phyloP scores from a whole-genome alignment of 2,329 filamentous ascomycete species.

The Phyllachora maydis region DNA sequence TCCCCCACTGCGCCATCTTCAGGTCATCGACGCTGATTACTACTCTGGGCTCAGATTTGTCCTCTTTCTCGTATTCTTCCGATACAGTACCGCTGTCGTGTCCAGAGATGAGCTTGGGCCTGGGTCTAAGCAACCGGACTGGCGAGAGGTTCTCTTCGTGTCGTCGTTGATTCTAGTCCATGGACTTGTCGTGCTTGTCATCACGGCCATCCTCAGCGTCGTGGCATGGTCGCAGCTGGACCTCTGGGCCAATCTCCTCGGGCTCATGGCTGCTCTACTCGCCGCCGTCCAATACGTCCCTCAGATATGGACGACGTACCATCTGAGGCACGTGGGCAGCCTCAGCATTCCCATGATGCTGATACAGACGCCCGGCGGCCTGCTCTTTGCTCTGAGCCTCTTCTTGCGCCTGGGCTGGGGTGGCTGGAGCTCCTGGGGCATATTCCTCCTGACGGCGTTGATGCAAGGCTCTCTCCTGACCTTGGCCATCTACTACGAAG shows the following conservation, averaged over 20 bases:
- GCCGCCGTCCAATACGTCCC: slow-evolving; percentile 84
- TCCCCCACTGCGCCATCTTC: not conserved
- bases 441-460: slow-evolving; percentile 68
- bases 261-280: slow-evolving; percentile 56
- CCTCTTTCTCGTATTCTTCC: slow-evolving; percentile 90
- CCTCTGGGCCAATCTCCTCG: slow-evolving; percentile 69
- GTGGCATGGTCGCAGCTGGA: slow-evolving; percentile 43
- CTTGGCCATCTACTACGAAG: slow-evolving; percentile 65
- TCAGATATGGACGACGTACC: slow-evolving; percentile 84
- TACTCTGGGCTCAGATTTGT: slow-evolving; percentile 51
- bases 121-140: slow-evolving; percentile 42
- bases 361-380: slow-evolving; percentile 85
- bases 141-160: slow-evolving; percentile 61
- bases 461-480: slow-evolving; percentile 65
- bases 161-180: slow-evolving; percentile 55
- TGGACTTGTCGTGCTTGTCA: slow-evolving; percentile 45
- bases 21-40: slow-evolving; percentile 5
- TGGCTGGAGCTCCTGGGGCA: slow-evolving; percentile 92
- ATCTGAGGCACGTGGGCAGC: slow-evolving; percentile 68
- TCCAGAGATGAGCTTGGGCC: slow-evolving; percentile 21
- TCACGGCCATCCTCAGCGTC: slow-evolving; percentile 48
- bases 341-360: slow-evolving; percentile 96
- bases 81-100: slow-evolving; percentile 32
- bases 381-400: slow-evolving; percentile 74
- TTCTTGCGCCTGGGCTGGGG: slow-evolving; percentile 56